Percentiles rank a stretch among this genome's conserved stretches.
Evolutionary conservation across 352 stramenopile species (phyloP).

Genomic region (Phytopythium aichiense): DNA sequence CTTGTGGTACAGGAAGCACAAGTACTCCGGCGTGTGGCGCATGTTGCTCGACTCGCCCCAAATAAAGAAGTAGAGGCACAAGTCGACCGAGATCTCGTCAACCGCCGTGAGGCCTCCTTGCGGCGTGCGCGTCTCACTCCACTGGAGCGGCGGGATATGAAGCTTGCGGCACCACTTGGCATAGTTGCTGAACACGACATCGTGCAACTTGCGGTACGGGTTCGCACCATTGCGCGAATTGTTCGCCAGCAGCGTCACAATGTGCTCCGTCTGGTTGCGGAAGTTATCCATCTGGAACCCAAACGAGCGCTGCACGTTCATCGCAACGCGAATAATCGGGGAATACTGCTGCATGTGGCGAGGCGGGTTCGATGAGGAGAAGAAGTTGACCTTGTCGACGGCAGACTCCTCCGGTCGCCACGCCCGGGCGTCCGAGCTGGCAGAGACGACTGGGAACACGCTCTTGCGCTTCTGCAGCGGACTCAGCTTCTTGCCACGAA

Average conservation of each 20-base stretch:
- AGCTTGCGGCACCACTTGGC: conserved; percentile 87
- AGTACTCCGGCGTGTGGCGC: conserved; percentile 96
- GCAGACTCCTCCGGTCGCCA: conserved; percentile 46
- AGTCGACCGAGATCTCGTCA: conserved; percentile 83
- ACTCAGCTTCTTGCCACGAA: conserved; percentile 26
- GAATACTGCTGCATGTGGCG: conserved; percentile 84
- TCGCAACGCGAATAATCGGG: conserved; percentile 75
- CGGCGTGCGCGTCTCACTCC: conserved; percentile 55
- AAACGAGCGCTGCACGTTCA: conserved; percentile 84
- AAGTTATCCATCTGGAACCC: conserved; percentile 86
- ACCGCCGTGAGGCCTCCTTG: conserved; percentile 84
- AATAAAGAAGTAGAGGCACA: conserved; percentile 97
- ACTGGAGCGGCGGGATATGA: conserved; percentile 63
- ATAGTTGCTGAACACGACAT: conserved; percentile 87
- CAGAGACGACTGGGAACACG: conserved; percentile 54
- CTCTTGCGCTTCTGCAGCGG: conserved; percentile 20
- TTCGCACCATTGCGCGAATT: conserved; percentile 71
- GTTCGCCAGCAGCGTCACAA: conserved; percentile 96
- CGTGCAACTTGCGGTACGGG: conserved; percentile 79
- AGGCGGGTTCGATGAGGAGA: conserved; percentile 61
- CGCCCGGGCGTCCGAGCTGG: conserved; percentile 72
- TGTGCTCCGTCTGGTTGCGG: conserved; percentile 97
- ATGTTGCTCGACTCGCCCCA: conserved; percentile 98
- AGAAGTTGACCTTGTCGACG: conserved; percentile 72
- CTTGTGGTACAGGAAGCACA: conserved; percentile 99